phyloP scores from a whole-genome alignment of 2,329 filamentous ascomycete species.

The Fusarium domesticum region DNA sequence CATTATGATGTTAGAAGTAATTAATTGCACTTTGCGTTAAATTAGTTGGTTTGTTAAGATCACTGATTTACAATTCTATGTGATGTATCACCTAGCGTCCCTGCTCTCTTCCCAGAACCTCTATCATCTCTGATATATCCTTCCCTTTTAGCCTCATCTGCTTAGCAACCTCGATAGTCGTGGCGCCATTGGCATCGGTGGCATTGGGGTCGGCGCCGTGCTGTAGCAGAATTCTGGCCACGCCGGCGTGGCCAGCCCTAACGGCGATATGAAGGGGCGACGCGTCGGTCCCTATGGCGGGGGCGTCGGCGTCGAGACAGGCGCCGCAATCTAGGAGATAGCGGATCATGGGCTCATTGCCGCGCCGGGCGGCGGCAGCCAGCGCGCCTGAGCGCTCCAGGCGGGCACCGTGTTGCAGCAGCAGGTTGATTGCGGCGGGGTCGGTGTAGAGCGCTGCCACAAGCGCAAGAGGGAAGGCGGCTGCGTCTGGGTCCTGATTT shows the following conservation, averaged over 20 bases:
- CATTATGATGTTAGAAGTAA: neutral
- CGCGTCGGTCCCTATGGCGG: neutral
- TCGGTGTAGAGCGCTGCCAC: slow-evolving; percentile 2
- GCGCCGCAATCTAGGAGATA: neutral
- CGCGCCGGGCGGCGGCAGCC: neutral
- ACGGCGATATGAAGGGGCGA: slow-evolving; percentile 1
- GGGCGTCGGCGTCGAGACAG: neutral
- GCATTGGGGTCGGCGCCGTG: neutral
- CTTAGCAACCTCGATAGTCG: neutral
- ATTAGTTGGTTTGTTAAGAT: too few relatives aligned
- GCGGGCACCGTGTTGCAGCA: neutral
- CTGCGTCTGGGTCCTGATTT: neutral
- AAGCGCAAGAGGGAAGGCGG: neutral
- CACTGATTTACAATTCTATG: neutral
- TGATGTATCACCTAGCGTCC: neutral
- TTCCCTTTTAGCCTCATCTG: neutral
- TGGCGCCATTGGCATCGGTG: neutral
- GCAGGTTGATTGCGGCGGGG: neutral
- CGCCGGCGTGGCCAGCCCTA: neutral
- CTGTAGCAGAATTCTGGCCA: neutral
- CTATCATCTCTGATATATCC: neutral
- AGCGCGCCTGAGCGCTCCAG: slow-evolving; percentile 1
- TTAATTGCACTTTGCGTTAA: neutral
- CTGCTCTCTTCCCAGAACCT: neutral
- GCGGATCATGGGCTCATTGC: neutral